Evolutionary conservation across 768 basidiomycete genomes (phyloP).

Genomic region (Calocera cornea): DNA sequence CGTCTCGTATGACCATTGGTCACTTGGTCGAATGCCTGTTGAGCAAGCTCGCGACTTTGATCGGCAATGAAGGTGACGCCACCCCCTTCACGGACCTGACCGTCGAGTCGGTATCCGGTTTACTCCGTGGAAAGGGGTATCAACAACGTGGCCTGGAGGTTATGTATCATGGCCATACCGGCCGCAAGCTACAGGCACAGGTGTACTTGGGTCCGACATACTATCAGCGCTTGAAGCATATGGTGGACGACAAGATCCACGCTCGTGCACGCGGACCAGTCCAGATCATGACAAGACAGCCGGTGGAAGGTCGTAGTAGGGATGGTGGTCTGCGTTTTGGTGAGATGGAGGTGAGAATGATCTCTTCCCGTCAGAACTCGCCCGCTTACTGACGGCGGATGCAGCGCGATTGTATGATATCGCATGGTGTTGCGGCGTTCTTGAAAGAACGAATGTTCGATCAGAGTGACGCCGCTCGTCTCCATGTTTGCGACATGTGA

Average conservation of each 20-base stretch:
- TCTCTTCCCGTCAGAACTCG: too few relatives aligned
- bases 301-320: conserved; percentile 95
- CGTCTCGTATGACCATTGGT: conserved; percentile 99
- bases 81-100: conserved; percentile 98
- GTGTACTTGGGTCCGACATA: conserved; percentile 98
- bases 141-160: conserved; percentile 94
- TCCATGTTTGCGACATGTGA: conserved; percentile 94
- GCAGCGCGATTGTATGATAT: conserved; percentile 95
- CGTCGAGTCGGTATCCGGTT: conserved; percentile 91
- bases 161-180: conserved; percentile 98
- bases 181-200: conserved; percentile 94
- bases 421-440: conserved; percentile 96
- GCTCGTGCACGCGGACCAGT: conserved; percentile 94
- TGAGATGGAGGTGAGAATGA: conserved; percentile 85
- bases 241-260: conserved; percentile 99
- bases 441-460: conserved; percentile 94
- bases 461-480: conserved; percentile 80
- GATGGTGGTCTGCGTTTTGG: conserved; percentile 99
- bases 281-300: conserved; percentile 92
- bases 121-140: conserved; percentile 80
- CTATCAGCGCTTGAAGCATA: conserved; percentile 97
- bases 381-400: too few relatives aligned
- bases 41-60: conserved; percentile 89
- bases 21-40: conserved; percentile 97
- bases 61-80: conserved; percentile 94